Evolutionary conservation across 1,284 basidiomycete genomes (phyloP), one percentile per base, ranked within the genome.

Genomic region (Rhodotorula sp.): DNA sequence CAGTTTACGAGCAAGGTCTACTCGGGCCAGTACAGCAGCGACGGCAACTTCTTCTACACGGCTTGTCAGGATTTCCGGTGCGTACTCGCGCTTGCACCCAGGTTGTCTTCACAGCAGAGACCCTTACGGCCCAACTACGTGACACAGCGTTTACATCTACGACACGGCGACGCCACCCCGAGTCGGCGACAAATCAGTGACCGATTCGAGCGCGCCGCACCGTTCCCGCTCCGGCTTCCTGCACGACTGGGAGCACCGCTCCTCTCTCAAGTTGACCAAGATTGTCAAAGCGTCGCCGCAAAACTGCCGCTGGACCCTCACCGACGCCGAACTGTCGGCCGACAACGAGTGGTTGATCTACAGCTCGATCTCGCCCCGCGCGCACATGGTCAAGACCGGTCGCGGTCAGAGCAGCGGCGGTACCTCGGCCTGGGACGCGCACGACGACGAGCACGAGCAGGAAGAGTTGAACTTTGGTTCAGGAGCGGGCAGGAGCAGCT

Each of bases 301-400:
- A 46, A 73, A 76, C 48, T 77, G 73, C 34, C 69, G 68, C 48
- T 97, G 94, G 94, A 96, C 94, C 0, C 90, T 97, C 67, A 96
- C 94, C 3, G 96, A 99, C 82, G 93, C 93, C 20, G 93, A 97
- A 81, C 84, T 97, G 16, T 93, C 91, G 71, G 91, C 91, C 6
- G 90, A 95, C 80, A 98, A 97, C 72, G 88, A 94, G 81, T 89
- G 91, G 78, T 89, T 99, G 84, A 93, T 97, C 70, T 98, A 98
- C 81, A 91, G 91, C 34, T 92, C 89, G 1, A 91, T 97, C 76
- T 76, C 72, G 26, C 78, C 77, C 0, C 65, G 87, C 15, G 89
- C 92, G 0, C 91, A 94, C 79, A 91, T 98, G 87, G 89, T 93
- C 49, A 90, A 87, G 66, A 94, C 92, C 0, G 83, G 87, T 15